Percentiles rank a stretch among this genome's conserved stretches.
These are phyloP conservation scores for Noccaea caerulescens DNA, from an alignment of 345 rosid species.

Conservation along the genomic window DNA sequence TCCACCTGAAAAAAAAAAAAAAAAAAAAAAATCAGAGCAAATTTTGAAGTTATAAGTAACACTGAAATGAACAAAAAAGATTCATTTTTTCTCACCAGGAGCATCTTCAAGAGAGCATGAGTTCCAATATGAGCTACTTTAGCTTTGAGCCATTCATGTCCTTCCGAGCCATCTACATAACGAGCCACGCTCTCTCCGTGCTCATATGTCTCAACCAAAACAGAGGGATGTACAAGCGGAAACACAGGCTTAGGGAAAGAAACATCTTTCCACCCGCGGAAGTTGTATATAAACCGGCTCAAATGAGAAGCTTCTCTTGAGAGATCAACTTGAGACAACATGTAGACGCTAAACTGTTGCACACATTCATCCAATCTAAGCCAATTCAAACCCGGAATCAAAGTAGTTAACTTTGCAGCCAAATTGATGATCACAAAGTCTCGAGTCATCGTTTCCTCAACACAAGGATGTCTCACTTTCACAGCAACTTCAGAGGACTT, in stretches of 20 bases:
- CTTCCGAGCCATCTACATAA: slow-evolving; percentile 81
- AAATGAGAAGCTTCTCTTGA: slow-evolving; percentile 99
- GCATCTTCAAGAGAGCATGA: slow-evolving; percentile 98
- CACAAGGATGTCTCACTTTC: slow-evolving; percentile 98
- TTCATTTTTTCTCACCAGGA: slow-evolving; percentile 52
- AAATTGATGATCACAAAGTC: slow-evolving; percentile 84
- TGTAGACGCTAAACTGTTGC: slow-evolving; percentile 90
- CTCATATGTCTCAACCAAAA: slow-evolving; percentile 91
- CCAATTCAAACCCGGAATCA: slow-evolving; percentile 86
- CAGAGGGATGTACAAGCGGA: slow-evolving; percentile 97
- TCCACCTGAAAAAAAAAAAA: slow-evolving; percentile 67
- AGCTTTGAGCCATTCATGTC: slow-evolving; percentile 66
- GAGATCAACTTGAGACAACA: slow-evolving; percentile 99
- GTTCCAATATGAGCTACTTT: slow-evolving; percentile 96
- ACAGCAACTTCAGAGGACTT: slow-evolving; percentile 88
- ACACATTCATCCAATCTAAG: slow-evolving; percentile 95
- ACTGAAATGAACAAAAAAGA: not conserved
- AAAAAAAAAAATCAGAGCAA: not conserved
- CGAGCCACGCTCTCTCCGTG: slow-evolving; percentile 89
- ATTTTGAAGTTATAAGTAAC: not conserved
- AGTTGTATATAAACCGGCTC: slow-evolving; percentile 90
- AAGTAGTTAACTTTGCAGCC: slow-evolving; percentile 66
- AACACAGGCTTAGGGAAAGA: slow-evolving; percentile 96
- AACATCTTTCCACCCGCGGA: slow-evolving; percentile 90
- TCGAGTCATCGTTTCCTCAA: slow-evolving; percentile 86